phyloP scores from a whole-genome alignment of 371 early-diverging fungal species.

The Zopfochytrium polystomum region DNA sequence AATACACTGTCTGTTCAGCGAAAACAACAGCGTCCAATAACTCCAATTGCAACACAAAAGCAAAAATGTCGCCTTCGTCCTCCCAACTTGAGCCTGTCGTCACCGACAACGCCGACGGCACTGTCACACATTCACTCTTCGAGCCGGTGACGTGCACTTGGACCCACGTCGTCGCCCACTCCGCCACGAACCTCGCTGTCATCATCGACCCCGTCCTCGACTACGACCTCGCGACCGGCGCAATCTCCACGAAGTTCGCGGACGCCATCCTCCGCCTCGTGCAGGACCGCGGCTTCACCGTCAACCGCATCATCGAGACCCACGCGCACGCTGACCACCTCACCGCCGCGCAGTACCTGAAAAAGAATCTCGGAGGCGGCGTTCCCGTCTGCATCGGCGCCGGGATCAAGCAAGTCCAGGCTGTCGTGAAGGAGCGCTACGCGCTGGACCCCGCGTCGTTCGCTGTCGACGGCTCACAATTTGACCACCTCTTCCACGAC shows the following conservation, averaged over 20 bases:
- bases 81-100: too few relatives aligned
- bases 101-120: constrained; percentile 1
- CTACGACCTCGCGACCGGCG: constrained; percentile 17
- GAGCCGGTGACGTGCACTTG: constrained; percentile 15
- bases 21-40: too few relatives aligned
- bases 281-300: constrained; percentile 3
- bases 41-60: too few relatives aligned
- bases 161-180: constrained; percentile 15
- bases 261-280: constrained; percentile 19
- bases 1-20: too few relatives aligned
- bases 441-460: constrained; percentile 4
- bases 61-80: too few relatives aligned
- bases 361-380: constrained; percentile 14
- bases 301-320: constrained; percentile 27
- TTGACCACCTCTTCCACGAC: constrained; percentile 23
- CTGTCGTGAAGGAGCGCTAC: constrained; percentile 15
- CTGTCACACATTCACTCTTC: constrained; percentile 13
- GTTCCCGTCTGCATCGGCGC: constrained; percentile 26
- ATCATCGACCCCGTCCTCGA: constrained; percentile 35
- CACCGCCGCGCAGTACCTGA: constrained; percentile 27
- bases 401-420: constrained; percentile 28
- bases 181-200: constrained; percentile 9
- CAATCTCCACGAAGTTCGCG: constrained; percentile 14
- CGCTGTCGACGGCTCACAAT: constrained; percentile 25
- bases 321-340: constrained; percentile 37